Evolutionary conservation across 2,329 filamentous ascomycete genomes (phyloP).

Genomic region (Trichoderma oligosporum): DNA sequence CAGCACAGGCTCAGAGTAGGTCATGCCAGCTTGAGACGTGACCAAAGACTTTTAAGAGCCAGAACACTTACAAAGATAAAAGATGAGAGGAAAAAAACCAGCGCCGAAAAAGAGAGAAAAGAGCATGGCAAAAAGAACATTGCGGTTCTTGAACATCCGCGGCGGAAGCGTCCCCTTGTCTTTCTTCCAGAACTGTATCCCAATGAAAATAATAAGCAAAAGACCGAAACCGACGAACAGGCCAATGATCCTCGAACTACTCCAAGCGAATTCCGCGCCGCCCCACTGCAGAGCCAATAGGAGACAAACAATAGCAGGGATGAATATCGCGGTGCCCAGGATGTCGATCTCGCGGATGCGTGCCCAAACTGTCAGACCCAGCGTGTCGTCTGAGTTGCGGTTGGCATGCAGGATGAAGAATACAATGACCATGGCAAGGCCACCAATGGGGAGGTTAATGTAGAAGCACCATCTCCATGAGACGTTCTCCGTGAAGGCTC

Average conservation of each 20-base stretch:
- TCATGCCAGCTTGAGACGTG: background rate
- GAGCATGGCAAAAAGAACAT: constrained; percentile 38
- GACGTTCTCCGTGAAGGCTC: constrained; percentile 46
- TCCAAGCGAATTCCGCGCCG: constrained; percentile 51
- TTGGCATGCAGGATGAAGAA: constrained; percentile 44
- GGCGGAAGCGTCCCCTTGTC: constrained; percentile 46
- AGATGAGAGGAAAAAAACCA: constrained; percentile 51
- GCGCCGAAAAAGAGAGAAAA: constrained; percentile 50
- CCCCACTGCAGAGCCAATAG: constrained; percentile 57
- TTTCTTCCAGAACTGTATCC: constrained; percentile 41
- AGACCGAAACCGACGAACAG: constrained; percentile 48
- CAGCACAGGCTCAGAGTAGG: background rate
- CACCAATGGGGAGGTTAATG: constrained; percentile 46
- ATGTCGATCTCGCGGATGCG: constrained; percentile 48
- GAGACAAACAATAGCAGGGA: constrained; percentile 50
- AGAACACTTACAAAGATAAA: constrained; percentile 46
- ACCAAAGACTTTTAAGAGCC: background rate
- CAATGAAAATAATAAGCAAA: constrained; percentile 46
- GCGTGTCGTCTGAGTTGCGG: constrained; percentile 34
- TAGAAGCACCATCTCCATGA: constrained; percentile 54
- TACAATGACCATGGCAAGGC: constrained; percentile 46
- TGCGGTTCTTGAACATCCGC: constrained; percentile 43
- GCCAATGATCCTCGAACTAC: constrained; percentile 45
- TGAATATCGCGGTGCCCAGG: constrained; percentile 46
- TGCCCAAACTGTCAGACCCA: constrained; percentile 32